phyloP scores from a whole-genome alignment of 345 rosid genomes.

The Trapa bicornis region DNA sequence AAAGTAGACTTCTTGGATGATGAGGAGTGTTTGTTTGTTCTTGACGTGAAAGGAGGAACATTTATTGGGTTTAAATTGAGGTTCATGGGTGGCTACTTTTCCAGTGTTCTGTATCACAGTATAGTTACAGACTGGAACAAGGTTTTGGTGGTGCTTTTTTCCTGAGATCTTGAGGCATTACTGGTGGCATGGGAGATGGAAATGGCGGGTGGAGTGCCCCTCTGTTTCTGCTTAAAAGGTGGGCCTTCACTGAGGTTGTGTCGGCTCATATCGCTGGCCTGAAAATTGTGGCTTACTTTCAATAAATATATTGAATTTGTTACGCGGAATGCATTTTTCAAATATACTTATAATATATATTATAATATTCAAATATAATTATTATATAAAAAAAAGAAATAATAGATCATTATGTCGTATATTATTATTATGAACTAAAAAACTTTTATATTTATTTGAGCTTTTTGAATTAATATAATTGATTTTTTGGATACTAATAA shows the following conservation, averaged over 20 bases:
- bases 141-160: neutral
- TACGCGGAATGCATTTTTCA: too few species aligned
- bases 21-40: neutral
- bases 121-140: neutral
- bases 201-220: neutral
- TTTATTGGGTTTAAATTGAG: neutral
- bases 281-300: too few species aligned
- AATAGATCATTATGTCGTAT: too few species aligned
- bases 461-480: too few species aligned
- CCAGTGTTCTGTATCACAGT: neutral
- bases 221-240: neutral
- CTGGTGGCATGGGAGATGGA: neutral
- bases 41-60: neutral
- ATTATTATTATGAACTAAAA: too few species aligned
- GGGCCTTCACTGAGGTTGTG: neutral
- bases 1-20: neutral
- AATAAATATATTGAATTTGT: too few species aligned
- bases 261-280: too few species aligned
- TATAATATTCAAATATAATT: too few species aligned
- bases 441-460: too few species aligned
- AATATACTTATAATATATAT: too few species aligned
- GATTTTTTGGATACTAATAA: too few species aligned
- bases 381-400: too few species aligned
- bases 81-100: neutral
- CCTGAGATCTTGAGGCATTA: neutral